Percentiles rank a stretch among this genome's conserved stretches.
phyloP scores from a whole-genome alignment of 176 grass and related monocot species.

The Poa annua region DNA sequence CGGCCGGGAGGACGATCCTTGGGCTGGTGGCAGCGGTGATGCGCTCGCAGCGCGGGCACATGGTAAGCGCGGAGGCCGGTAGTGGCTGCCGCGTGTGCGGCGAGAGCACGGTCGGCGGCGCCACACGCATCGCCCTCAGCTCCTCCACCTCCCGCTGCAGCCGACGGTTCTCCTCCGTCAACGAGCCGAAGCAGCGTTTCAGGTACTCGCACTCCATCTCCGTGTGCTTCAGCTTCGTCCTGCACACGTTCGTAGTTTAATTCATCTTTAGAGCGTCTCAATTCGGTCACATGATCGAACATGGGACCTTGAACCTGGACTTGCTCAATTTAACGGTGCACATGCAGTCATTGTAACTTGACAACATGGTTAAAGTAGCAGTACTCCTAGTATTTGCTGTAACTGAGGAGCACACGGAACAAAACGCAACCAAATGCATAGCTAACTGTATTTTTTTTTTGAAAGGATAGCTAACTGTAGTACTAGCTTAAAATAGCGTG shows the following conservation, averaged over 20 bases:
- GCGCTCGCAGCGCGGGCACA: slow-evolving; percentile 96
- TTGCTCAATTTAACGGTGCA: not conserved
- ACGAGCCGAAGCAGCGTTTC: slow-evolving; percentile 90
- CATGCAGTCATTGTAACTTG: not conserved
- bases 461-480: no score
- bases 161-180: slow-evolving; percentile 96
- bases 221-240: slow-evolving; percentile 99
- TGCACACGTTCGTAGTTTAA: slow-evolving; percentile 37
- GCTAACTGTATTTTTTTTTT: not conserved
- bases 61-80: slow-evolving; percentile 81
- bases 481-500: slow-evolving; percentile 17
- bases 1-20: not conserved
- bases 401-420: not conserved
- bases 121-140: slow-evolving; percentile 81
- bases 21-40: slow-evolving; percentile 59
- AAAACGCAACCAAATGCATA: slow-evolving; percentile 4
- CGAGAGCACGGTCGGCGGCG: slow-evolving; percentile 87
- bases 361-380: slow-evolving; percentile 8
- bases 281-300: not conserved
- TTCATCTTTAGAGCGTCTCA: not conserved
- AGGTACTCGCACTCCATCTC: slow-evolving; percentile 99
- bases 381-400: not conserved
- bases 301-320: not conserved
- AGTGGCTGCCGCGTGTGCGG: slow-evolving; percentile 86
- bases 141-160: slow-evolving; percentile 96